Evolutionary conservation across 768 basidiomycete genomes (phyloP).

Genomic region (Podaxis sp.): DNA sequence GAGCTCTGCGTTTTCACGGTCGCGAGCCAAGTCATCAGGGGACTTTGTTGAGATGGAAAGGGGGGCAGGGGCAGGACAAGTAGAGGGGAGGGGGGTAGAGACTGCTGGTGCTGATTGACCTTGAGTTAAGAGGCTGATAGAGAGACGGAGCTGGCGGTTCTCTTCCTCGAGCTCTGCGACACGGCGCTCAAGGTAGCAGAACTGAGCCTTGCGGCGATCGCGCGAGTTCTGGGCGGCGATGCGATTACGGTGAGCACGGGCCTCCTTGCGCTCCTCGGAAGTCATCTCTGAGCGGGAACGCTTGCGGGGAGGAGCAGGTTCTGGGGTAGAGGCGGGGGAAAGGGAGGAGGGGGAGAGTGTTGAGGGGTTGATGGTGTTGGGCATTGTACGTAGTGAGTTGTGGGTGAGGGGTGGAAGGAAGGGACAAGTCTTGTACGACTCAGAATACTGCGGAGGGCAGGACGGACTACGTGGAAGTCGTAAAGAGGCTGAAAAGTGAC

Average conservation of each 20-base stretch:
- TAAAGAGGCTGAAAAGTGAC: slow-evolving; percentile 17
- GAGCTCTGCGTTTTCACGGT: slow-evolving; percentile 72
- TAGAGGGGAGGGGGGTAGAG: slow-evolving; percentile 16
- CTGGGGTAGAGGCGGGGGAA: slow-evolving; percentile 21
- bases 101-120: slow-evolving; percentile 14
- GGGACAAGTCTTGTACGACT: slow-evolving; percentile 7
- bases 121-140: slow-evolving; percentile 30
- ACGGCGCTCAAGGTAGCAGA: slow-evolving; percentile 57
- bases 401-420: slow-evolving; percentile 6
- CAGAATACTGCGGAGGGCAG: slow-evolving; percentile 30
- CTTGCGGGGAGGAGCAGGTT: slow-evolving; percentile 56
- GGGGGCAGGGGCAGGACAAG: slow-evolving; percentile 21
- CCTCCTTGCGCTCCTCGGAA: slow-evolving; percentile 80
- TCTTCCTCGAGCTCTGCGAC: slow-evolving; percentile 79
- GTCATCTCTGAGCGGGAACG: slow-evolving; percentile 60
- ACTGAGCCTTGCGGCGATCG: slow-evolving; percentile 86
- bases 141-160: slow-evolving; percentile 63
- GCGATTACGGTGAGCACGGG: slow-evolving; percentile 85
- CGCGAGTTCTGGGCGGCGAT: slow-evolving; percentile 93
- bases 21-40: slow-evolving; percentile 24
- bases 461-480: slow-evolving; percentile 33
- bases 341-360: slow-evolving; percentile 25
- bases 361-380: slow-evolving; percentile 24
- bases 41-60: slow-evolving; percentile 6
- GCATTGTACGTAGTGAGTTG: slow-evolving; percentile 9